These are phyloP conservation scores for Coemansia sp. DNA, from an alignment of 192 early-diverging fungal species.

Conservation along the genomic window DNA sequence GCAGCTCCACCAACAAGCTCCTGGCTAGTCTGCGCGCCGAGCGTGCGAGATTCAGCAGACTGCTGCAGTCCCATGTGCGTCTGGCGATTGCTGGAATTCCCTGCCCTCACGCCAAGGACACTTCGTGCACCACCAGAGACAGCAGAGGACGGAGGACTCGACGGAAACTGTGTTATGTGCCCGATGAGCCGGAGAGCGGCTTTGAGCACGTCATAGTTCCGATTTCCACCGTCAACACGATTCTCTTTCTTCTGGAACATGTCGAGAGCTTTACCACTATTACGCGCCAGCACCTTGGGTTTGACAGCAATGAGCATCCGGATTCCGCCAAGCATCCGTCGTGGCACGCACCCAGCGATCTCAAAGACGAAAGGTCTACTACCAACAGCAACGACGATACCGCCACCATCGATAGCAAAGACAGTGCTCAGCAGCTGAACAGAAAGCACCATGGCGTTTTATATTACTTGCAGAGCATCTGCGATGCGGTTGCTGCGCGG, in stretches of 20 bases:
- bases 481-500: conserved; percentile 36
- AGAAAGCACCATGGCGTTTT: conserved; percentile 7
- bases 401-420: background rate
- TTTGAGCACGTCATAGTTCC: conserved; percentile 30
- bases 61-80: conserved; percentile 36
- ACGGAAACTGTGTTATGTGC: background rate
- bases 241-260: conserved; percentile 28
- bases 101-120: background rate
- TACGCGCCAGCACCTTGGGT: conserved; percentile 6
- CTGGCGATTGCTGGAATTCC: conserved; percentile 13
- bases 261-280: conserved; percentile 27
- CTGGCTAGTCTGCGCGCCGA: conserved; percentile 25
- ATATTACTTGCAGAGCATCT: conserved; percentile 33
- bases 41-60: conserved; percentile 28
- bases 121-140: background rate
- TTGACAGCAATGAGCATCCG: background rate
- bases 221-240: conserved; percentile 21
- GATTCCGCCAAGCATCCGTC: conserved; percentile 8
- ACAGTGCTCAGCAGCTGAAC: background rate
- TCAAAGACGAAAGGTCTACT: background rate
- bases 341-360: conserved; percentile 20
- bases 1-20: background rate
- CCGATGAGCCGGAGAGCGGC: conserved; percentile 17
- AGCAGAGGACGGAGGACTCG: background rate
- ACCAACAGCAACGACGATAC: background rate